phyloP scores from a whole-genome alignment of 2,329 filamentous ascomycete species.

The Ambrosiella beaveri region DNA sequence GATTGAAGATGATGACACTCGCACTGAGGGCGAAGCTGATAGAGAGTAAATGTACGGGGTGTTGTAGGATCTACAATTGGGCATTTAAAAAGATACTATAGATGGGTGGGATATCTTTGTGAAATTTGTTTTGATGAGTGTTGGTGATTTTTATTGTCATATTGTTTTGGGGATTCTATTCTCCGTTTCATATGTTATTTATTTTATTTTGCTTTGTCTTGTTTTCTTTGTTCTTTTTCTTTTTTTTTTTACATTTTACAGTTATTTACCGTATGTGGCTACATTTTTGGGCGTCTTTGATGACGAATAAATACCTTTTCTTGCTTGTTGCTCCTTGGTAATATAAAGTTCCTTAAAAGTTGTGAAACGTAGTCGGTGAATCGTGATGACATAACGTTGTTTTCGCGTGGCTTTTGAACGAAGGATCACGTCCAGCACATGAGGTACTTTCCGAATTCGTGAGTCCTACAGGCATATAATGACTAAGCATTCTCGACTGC shows the following conservation, averaged over 20 bases:
- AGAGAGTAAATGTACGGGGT: not conserved
- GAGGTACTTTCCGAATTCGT: not conserved
- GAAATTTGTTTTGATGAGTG: not conserved
- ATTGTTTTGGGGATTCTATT: not conserved
- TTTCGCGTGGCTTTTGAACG: not conserved
- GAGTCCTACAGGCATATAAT: not conserved
- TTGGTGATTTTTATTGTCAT: slow-evolving; percentile 1
- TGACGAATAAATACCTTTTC: not conserved
- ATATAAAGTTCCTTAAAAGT: not conserved
- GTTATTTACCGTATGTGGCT: too few species aligned
- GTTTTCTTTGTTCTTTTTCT: not conserved
- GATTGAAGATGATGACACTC: not conserved
- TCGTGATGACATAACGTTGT: too few species aligned
- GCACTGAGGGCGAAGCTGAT: not conserved
- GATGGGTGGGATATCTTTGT: not conserved
- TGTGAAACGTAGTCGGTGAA: not conserved
- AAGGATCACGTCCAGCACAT: not conserved
- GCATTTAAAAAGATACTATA: not conserved
- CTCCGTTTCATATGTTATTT: not conserved
- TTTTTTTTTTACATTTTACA: not conserved
- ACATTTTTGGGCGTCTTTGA: not conserved
- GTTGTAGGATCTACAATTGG: not conserved
- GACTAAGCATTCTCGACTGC: not conserved
- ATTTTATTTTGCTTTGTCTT: not conserved
- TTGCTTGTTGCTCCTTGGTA: not conserved